Evolutionary conservation across 2,329 filamentous ascomycete species (phyloP).

Genomic region (Fonsecaea monophora): DNA sequence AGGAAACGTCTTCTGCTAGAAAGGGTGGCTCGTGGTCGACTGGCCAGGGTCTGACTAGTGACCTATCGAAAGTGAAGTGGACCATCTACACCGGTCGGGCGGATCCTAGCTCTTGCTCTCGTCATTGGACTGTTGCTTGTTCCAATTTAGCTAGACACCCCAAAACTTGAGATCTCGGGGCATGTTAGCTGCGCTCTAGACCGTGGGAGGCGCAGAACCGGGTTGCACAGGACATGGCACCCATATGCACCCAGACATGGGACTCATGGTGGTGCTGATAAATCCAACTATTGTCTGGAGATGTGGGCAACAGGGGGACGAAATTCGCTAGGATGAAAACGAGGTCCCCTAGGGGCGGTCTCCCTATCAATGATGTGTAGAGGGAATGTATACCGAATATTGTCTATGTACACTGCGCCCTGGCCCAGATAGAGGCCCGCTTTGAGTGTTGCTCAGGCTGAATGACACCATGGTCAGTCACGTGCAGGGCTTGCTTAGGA

Average conservation of each 20-base stretch:
- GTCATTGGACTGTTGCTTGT: background rate
- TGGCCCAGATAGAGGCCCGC: constrained; percentile 17
- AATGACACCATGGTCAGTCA: constrained; percentile 1
- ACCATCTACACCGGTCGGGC: background rate
- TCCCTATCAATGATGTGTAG: too few relatives aligned
- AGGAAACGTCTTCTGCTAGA: background rate
- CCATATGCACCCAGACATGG: background rate
- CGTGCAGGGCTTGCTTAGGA: constrained; percentile 5
- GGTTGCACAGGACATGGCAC: background rate
- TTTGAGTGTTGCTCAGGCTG: constrained; percentile 3
- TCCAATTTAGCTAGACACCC: background rate
- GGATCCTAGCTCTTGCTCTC: background rate
- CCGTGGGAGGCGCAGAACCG: background rate
- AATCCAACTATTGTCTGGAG: background rate
- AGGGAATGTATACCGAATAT: too few relatives aligned
- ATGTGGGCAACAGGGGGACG: too few relatives aligned
- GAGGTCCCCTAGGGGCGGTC: too few relatives aligned
- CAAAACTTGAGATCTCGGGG: background rate
- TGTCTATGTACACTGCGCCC: background rate
- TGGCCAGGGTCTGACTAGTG: background rate
- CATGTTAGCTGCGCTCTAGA: background rate
- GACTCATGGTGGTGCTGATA: background rate
- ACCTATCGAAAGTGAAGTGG: background rate
- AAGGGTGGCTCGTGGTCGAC: background rate
- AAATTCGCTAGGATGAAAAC: too few relatives aligned